Evolutionary conservation across 2,329 filamentous ascomycete species (phyloP), one percentile per base, ranked within the genome.

Genomic region (Beauveria pseudobassiana): DNA sequence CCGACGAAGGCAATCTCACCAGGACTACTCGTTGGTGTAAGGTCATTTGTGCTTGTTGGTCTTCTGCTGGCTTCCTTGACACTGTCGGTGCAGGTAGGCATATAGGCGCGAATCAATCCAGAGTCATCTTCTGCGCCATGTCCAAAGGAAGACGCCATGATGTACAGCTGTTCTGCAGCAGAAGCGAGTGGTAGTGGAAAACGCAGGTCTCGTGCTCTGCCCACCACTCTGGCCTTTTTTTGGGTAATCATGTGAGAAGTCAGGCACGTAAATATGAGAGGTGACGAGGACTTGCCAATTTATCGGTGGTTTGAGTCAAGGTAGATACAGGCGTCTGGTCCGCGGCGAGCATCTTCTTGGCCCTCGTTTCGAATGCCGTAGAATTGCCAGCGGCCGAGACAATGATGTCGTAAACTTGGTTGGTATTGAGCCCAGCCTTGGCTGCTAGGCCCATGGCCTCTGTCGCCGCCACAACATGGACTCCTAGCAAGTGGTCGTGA

Each of bases 321-420:
- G 75, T 71, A 8, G 71, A 73, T 38, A 70, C 67, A 18, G 74
- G 66, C 16, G 68, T 71, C 72, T 78, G 80, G 65, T 82, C 80
- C 60, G 80, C 77, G 22, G 75, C 74, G 45, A 86, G 69, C 73
- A 82, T 80, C 66, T 80, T 78, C 46, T 79, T 77, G 16, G 77
- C 79, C n/a, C 82, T 73, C 66, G 83, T 81, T 66, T 81, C 79
- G 72, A 84, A 85, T 74, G 84, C 83, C 76, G 80, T 84, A 65
- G 78, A 79, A 40, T 63, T 68, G 7, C 71, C 71, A 2, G 70
- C 70, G 2, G 70, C 68, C 38, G 67, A 69, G 22, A 56, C 64
- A 38, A 73, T 71, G 53, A 69, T 68, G 12, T 70, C 60, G 61
- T 71, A 73, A 0, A 71, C 67, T 62, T 69, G 68, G 22, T 67